Base-by-base conservation (phyloP, 345 rosid genomes). In the Luvunga scandens region DNA sequence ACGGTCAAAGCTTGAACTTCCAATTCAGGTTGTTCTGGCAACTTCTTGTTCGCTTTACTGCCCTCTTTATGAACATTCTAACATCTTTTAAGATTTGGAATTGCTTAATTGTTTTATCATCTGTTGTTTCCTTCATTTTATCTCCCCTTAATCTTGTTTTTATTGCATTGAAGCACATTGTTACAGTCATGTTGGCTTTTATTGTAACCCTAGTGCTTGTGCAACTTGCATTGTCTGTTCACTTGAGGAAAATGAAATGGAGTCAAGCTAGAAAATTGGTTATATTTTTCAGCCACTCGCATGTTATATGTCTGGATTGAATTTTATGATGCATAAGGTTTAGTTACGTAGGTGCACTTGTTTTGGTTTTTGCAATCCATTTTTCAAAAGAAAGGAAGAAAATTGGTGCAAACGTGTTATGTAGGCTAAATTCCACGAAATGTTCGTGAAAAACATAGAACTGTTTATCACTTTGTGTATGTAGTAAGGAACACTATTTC, bases 1-100 rank as follows among this genome's bases (percentile, higher is more conserved):
- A 85, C 91, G 97, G 88, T 87, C 97, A 81, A 96, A 96, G 89
- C 99, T 96, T 86, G 99, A 96, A 88, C 97, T 96, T 71, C 98
- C 99, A 42, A 97, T 94, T 77, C 98, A 94, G 98, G 99, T 96
- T 85, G 81, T 83, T 83, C 77, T 27, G 68, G 42, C 61, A 48
- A 73, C 79, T 42, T 74, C 28, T 55, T 50, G 12, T 63, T 63
- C 27, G 48, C 59, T 64, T 63, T 42, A 18, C 73, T 57, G 38
- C 25, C 22, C 19, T 59, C 6, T 30, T 27, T 72, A 4, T 56
- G 28, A 4, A 12, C 30, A 53, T 61, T 60, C 57, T 38, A 62
- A 27, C 38, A 42, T 45, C 16, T 56, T 66, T 78, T 63, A 16
- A 38, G 39, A 50, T 75, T 21, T 73, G 28, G 66, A 64, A 16